These are phyloP conservation scores for Talinum fruticosum DNA, from an alignment of 148 eudicot species.

Conservation along the genomic window DNA sequence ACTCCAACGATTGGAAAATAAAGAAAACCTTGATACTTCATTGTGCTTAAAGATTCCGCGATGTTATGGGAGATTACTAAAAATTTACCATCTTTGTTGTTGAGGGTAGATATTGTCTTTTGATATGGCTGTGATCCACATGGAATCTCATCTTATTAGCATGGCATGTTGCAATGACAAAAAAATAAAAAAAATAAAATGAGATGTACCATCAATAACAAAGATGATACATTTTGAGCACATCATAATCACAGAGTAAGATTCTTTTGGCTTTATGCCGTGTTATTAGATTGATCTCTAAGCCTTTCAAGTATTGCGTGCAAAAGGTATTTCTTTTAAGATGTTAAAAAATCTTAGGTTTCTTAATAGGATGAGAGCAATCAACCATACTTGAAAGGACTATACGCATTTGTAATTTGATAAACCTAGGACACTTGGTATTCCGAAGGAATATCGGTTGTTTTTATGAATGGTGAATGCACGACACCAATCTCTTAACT, in stretches of 20 bases:
- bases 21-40: too few relatives aligned
- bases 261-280: background rate
- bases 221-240: background rate
- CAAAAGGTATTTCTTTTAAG: background rate
- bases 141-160: too few relatives aligned
- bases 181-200: too few relatives aligned
- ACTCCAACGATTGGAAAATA: too few relatives aligned
- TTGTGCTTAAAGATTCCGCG: too few relatives aligned
- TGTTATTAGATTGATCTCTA: background rate
- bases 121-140: too few relatives aligned
- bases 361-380: background rate
- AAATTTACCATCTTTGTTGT: too few relatives aligned
- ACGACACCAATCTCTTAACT: background rate
- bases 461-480: background rate
- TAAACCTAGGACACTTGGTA: background rate
- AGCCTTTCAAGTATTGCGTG: too few relatives aligned
- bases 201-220: background rate
- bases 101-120: too few relatives aligned
- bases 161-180: too few relatives aligned
- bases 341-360: background rate
- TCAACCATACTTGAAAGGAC: background rate
- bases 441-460: background rate
- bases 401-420: background rate
- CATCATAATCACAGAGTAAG: too few relatives aligned
- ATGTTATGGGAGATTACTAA: too few relatives aligned